Conservation (phyloP, 257 asterid species). For the Fraxinus americana region DNA sequence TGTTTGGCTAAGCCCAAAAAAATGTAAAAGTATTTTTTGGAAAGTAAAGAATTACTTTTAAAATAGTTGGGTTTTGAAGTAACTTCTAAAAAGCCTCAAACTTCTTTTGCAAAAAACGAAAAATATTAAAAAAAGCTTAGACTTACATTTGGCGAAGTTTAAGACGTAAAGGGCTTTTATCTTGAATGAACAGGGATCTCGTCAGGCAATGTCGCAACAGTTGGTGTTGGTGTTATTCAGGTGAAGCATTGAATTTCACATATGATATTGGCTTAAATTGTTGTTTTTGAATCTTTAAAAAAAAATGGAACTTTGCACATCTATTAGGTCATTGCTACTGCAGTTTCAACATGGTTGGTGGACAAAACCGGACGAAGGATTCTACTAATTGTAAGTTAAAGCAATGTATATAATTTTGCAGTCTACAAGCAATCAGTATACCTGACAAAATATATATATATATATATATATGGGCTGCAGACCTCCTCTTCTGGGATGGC, state of each 20-base stretch:
- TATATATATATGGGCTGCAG: conserved; percentile 36
- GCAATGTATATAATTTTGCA: background rate
- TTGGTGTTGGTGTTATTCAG: conserved; percentile 86
- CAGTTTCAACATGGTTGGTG: conserved; percentile 78
- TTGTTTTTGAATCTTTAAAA: background rate
- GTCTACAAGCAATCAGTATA: conserved; percentile 7
- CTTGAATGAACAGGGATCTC: conserved; percentile 65
- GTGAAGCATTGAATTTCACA: conserved; percentile 35
- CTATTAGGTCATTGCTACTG: conserved; percentile 85
- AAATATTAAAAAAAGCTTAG: background rate
- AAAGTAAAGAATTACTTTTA: background rate
- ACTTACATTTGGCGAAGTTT: background rate
- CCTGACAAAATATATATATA: conserved; percentile 7
- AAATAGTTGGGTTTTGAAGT: too few relatives aligned
- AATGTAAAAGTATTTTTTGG: too few relatives aligned
- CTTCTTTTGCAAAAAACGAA: background rate
- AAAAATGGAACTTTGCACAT: background rate
- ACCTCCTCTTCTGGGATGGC: conserved; percentile 84
- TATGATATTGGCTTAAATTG: conserved; percentile 9
- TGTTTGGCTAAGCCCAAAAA: background rate
- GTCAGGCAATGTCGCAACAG: conserved; percentile 79
- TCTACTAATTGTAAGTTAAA: conserved; percentile 67
- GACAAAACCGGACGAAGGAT: conserved; percentile 93
- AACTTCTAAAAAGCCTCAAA: background rate
- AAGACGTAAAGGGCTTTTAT: conserved; percentile 17